Base-by-base conservation (phyloP, 805 yeast species). In the Saccharomyces paradoxus region DNA sequence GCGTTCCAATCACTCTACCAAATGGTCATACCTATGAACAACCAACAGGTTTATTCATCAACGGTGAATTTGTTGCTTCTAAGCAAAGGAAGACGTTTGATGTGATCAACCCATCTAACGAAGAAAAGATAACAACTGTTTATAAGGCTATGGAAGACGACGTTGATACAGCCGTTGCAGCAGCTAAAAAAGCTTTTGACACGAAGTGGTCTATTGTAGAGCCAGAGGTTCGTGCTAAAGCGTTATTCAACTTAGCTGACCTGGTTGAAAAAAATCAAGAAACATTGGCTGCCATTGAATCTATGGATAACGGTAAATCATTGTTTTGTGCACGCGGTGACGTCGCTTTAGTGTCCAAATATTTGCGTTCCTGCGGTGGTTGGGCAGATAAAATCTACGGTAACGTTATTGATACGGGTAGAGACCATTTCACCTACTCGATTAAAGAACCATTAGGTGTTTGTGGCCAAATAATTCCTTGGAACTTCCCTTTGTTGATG, bases 401-500 rank as follows among this genome's bases (percentile, higher is more conserved):
- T 64, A 63, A 67, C 37, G 71, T 78, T 56, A 67, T 82, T 55
- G 83, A 83, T 65, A 80, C 89, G 31, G 90, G 88, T 58, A 70
- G 74, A 56, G 69, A 80, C 53, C 84, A 85, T 69, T 80, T 85
- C 66, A 78, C 77, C 60, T 84, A 82, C 72, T 80, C 87, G 53
- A 78, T 81, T 69, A 81, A 84, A 71, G 96, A 88, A 74, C 95
- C 96, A 58, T 76, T 86, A 62, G 96, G 96, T 70, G 95, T 88
- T 53, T 85, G 91, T 73, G 90, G 94, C 58, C 89, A 87, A 69
- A 86, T 89, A 63, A 88, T 87, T 66, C 96, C 96, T 63, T 89
- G 96, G 96, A 89, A 89, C 75, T 89, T 89, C 81, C 96, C 96
- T 60, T 76, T 88, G 67, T 78, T 89, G 74, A 86, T 88, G 85